Conservation (phyloP, 805 yeast species). For the Cephaloascus albidus region DNA sequence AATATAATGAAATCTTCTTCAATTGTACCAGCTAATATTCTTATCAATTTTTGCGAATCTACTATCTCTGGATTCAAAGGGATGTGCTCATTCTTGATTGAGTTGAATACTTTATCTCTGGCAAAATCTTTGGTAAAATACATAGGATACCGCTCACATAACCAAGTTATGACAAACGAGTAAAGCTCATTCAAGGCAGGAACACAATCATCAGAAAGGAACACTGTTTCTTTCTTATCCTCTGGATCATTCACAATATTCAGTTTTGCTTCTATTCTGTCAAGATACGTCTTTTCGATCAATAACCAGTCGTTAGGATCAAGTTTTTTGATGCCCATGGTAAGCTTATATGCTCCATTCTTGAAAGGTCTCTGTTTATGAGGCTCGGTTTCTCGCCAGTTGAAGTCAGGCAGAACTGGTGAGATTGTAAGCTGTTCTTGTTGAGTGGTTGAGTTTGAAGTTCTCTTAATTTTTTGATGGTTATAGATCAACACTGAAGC, state of each 20-base stretch:
- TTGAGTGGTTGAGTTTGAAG: too few relatives aligned
- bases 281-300: slow-evolving; percentile 62
- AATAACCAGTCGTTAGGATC: slow-evolving; percentile 55
- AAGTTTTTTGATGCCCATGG: slow-evolving; percentile 64
- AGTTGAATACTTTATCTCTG: too few relatives aligned
- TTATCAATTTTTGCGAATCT: slow-evolving; percentile 48
- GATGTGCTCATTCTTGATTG: too few relatives aligned
- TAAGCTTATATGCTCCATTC: slow-evolving; percentile 50
- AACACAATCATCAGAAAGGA: slow-evolving; percentile 46
- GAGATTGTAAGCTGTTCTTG: slow-evolving; percentile 4
- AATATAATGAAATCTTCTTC: slow-evolving; percentile 59
- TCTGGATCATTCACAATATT: slow-evolving; percentile 38
- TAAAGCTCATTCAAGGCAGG: slow-evolving; percentile 41
- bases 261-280: slow-evolving; percentile 45
- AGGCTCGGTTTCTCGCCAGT: slow-evolving; percentile 36
- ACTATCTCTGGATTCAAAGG: slow-evolving; percentile 33
- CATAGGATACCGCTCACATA: slow-evolving; percentile 40
- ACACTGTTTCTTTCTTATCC: slow-evolving; percentile 30
- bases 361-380: slow-evolving; percentile 49
- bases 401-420: slow-evolving; percentile 24
- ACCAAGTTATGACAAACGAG: slow-evolving; percentile 45
- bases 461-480: too few relatives aligned
- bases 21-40: slow-evolving; percentile 22
- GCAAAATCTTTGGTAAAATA: slow-evolving; percentile 38
- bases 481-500: too few relatives aligned